phyloP scores from a whole-genome alignment of 169 alveolate genomes.

The Plasmodium chabaudi region DNA sequence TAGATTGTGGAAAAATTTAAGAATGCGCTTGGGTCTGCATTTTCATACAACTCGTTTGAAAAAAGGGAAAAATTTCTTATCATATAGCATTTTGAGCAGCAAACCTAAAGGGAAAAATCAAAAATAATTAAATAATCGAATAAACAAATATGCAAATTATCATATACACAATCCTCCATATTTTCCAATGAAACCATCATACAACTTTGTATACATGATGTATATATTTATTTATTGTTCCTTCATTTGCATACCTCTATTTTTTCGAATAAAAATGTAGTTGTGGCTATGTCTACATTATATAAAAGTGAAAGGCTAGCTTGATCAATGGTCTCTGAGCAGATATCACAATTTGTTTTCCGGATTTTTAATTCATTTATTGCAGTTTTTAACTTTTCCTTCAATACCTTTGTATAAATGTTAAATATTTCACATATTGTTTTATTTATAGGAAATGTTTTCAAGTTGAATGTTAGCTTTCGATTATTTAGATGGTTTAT shows the following conservation, averaged over 20 bases:
- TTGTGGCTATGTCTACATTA: constrained; percentile 33
- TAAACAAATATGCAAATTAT: background rate
- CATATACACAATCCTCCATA: background rate
- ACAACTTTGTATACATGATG: background rate
- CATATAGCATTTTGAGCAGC: constrained; percentile 53
- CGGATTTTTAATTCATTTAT: constrained; percentile 29
- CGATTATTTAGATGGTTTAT: constrained; percentile 53
- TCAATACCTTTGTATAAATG: constrained; percentile 33
- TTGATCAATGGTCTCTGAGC: constrained; percentile 33
- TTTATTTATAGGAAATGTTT: constrained; percentile 47
- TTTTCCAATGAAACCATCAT: too few relatives aligned
- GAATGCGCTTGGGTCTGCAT: constrained; percentile 5
- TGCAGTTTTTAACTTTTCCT: constrained; percentile 25
- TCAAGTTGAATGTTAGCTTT: constrained; percentile 40
- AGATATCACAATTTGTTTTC: constrained; percentile 43
- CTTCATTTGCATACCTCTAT: constrained; percentile 40
- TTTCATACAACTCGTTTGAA: constrained; percentile 38
- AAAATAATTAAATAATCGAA: background rate
- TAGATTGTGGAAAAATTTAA: constrained; percentile 57
- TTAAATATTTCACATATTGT: constrained; percentile 54
- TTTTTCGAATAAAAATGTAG: constrained; percentile 32
- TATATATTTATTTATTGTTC: background rate
- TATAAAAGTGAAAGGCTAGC: constrained; percentile 33
- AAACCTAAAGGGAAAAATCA: constrained; percentile 34
- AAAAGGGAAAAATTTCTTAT: constrained; percentile 54